Base-by-base conservation (phyloP, 768 basidiomycete species). In the Leccinum boreale region DNA sequence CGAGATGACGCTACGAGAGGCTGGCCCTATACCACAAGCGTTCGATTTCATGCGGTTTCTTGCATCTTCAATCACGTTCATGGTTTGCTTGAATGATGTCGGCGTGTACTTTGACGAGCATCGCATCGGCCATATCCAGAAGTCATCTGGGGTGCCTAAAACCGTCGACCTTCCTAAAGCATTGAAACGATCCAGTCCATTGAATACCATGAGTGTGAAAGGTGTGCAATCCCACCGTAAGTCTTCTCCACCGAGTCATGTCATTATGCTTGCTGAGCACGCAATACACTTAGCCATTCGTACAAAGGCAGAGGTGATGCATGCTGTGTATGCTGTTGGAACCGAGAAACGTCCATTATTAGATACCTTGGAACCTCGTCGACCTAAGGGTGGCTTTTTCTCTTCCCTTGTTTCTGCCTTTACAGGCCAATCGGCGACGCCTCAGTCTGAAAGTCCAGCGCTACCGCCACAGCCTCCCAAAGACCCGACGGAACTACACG, bases 11-110 rank as follows among this genome's bases (percentile, higher is more conserved):
- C 79, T 97, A 2, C 82, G 96, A 49, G 91, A 96, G 66, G 84
- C 88, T 4, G 77, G 80, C 2, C 84, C 93, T 0, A 86, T 96
- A 57, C 93, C 92, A 0, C 79, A 83, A 17, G 81, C 90, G 7
- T 91, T 95, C 61, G 94, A 98, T 65, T 86, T 98, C 61, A 85
- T 89, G 31, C 84, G 92, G 21, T 98, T 99, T 70, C 79, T 99
- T 19, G 81, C 87, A 39, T 95, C 94, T 2, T 92, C 90, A 1
- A 86, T 99, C 55, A 94, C 94, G 0, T 99, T 99, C 75, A 98
- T 97, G 89, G 77, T 81, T 11, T 80, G 85, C 58, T 80, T 99
- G 10, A 76, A 77, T 11, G 81, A 88, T 70, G 83, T 98, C 57
- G 85, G 84, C 62, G 84, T 98, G 26, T 92, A 83, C 71, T 84